phyloP scores from a whole-genome alignment of 805 yeast species.

The Hanseniaspora pseudoguilliermondii region DNA sequence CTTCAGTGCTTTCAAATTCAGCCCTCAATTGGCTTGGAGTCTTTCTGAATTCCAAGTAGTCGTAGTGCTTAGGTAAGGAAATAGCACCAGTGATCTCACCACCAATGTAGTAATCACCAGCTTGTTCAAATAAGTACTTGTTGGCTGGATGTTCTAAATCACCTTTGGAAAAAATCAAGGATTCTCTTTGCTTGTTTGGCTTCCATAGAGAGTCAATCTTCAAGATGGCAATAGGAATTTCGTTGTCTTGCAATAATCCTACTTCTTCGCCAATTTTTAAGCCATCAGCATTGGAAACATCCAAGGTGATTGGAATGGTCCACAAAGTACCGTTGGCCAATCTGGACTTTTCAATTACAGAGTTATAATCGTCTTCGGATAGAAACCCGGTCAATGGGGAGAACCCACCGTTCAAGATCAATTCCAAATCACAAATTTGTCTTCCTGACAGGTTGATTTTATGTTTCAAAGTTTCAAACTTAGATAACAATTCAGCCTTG shows the following conservation, averaged over 20 bases:
- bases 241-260: constrained; percentile 70
- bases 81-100: constrained; percentile 70
- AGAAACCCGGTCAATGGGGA: constrained; percentile 66
- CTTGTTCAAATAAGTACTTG: constrained; percentile 53
- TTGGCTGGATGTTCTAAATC: constrained; percentile 95
- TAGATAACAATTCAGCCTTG: constrained; percentile 42
- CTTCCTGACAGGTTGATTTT: constrained; percentile 52
- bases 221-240: constrained; percentile 64
- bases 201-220: constrained; percentile 66
- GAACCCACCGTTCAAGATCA: constrained; percentile 86
- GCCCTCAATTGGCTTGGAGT: constrained; percentile 83
- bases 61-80: constrained; percentile 75
- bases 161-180: constrained; percentile 80
- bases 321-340: constrained; percentile 61
- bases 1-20: constrained; percentile 61
- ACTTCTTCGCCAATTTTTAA: constrained; percentile 48
- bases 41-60: constrained; percentile 73
- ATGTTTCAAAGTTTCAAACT: constrained; percentile 36
- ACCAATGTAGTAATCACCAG: constrained; percentile 79
- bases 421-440: constrained; percentile 85
- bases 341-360: constrained; percentile 57
- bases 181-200: constrained; percentile 73
- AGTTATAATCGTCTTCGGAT: constrained; percentile 47
- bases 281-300: constrained; percentile 39
- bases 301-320: constrained; percentile 88